Conservation (phyloP, 139 green algal species). For the Choricystis sp. region DNA sequence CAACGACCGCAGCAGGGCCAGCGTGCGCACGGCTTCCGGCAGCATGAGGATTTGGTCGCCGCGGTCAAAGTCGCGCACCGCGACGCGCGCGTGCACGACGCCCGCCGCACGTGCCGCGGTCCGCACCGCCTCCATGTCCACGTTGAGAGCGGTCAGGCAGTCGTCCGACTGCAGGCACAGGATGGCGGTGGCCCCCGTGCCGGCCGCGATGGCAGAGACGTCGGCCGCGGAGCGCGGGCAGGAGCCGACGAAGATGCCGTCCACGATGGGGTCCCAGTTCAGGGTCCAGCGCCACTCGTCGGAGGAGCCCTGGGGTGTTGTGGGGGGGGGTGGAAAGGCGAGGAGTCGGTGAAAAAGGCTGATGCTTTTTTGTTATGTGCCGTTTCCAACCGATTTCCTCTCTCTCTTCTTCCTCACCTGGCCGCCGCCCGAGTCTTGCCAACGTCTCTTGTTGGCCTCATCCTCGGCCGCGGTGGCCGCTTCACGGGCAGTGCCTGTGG, state of each 20-base stretch:
- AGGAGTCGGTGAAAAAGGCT: not conserved
- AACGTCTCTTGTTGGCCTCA: slow-evolving; percentile 25
- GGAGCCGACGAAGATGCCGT: slow-evolving; percentile 24
- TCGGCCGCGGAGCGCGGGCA: slow-evolving; percentile 22
- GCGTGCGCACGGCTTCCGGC: slow-evolving; percentile 39
- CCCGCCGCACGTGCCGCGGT: slow-evolving; percentile 16
- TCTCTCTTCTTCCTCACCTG: not conserved
- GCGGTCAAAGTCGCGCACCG: slow-evolving; percentile 56
- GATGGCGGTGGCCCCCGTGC: slow-evolving; percentile 22
- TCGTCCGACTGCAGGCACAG: slow-evolving; percentile 44
- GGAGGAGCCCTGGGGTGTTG: slow-evolving; percentile 4
- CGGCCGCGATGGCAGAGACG: slow-evolving; percentile 5
- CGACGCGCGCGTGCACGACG: slow-evolving; percentile 30
- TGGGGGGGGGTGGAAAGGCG: not conserved
- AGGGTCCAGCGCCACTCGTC: slow-evolving; percentile 36
- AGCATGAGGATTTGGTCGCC: slow-evolving; percentile 53
- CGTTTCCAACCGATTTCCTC: not conserved
- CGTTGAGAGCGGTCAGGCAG: slow-evolving; percentile 48
- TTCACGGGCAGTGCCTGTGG: too few species aligned
- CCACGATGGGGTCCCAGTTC: slow-evolving; percentile 26
- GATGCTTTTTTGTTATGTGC: not conserved
- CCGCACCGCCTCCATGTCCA: slow-evolving; percentile 26
- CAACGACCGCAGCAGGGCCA: slow-evolving; percentile 25
- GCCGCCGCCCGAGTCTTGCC: slow-evolving; percentile 20
- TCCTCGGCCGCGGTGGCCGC: slow-evolving; percentile 11